Percentiles rank a stretch among this genome's conserved stretches.
These are phyloP conservation scores for Crithidia bombi DNA, from an alignment of 208 protist genomes.

Conservation along the genomic window DNA sequence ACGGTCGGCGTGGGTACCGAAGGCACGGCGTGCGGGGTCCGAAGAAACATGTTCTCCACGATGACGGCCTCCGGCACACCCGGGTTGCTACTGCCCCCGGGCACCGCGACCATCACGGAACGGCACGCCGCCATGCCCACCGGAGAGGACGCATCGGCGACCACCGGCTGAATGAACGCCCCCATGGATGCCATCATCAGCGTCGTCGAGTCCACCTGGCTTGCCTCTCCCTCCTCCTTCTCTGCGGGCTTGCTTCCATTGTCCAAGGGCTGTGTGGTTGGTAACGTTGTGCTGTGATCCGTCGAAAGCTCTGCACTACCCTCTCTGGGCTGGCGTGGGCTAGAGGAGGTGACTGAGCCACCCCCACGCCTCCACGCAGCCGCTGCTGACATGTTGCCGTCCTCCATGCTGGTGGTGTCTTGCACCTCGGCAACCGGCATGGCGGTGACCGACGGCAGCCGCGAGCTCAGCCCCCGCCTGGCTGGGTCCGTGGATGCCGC, in stretches of 20 bases:
- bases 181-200: slow-evolving; percentile 50
- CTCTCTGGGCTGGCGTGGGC: neutral
- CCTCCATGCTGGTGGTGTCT: neutral
- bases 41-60: slow-evolving; percentile 34
- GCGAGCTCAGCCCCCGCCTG: neutral
- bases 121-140: slow-evolving; percentile 25
- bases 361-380: slow-evolving; percentile 6
- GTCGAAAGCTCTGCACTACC: neutral
- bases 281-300: neutral
- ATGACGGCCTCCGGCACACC: slow-evolving; percentile 40
- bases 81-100: slow-evolving; percentile 31
- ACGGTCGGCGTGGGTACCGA: slow-evolving; percentile 6
- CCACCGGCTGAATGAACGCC: slow-evolving; percentile 35
- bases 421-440: neutral
- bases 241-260: neutral
- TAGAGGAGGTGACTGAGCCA: neutral
- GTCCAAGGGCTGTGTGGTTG: neutral
- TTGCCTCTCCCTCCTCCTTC: slow-evolving; percentile 1
- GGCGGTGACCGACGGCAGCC: slow-evolving; percentile 7
- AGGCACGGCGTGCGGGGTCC: slow-evolving; percentile 23
- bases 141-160: slow-evolving; percentile 29
- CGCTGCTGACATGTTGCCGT: slow-evolving; percentile 7
- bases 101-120: slow-evolving; percentile 34
- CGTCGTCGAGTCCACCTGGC: slow-evolving; percentile 14
- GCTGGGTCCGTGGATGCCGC: slow-evolving; percentile 34